phyloP scores from a whole-genome alignment of 2,329 filamentous ascomycete genomes.

The Claviceps lovelessii region DNA sequence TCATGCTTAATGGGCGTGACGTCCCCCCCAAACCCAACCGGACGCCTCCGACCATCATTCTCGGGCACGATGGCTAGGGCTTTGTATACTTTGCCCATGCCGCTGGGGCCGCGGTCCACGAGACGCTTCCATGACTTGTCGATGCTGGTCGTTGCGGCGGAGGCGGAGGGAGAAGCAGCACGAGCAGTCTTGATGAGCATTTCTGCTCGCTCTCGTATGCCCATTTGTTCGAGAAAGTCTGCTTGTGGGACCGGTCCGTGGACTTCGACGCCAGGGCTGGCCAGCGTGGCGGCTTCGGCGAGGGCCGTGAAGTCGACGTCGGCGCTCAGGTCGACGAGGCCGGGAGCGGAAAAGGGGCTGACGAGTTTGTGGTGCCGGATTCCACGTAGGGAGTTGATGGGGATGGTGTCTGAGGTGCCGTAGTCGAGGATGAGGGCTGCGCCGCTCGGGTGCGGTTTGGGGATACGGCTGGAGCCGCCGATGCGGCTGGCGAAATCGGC shows the following conservation, averaged over 20 bases:
- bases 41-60: conserved; percentile 55
- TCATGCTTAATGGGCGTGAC: conserved; percentile 14
- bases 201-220: conserved; percentile 63
- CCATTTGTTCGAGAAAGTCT: conserved; percentile 65
- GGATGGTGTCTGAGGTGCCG: conserved; percentile 63
- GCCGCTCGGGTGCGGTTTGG: conserved; percentile 54
- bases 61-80: conserved; percentile 80
- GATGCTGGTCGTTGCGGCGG: conserved; percentile 38
- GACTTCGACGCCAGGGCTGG: conserved; percentile 71
- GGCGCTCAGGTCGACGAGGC: conserved; percentile 74
- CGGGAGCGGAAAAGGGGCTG: conserved; percentile 65
- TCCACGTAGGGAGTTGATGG: conserved; percentile 77
- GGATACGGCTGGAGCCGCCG: conserved; percentile 45
- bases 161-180: conserved; percentile 22
- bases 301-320: conserved; percentile 88
- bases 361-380: conserved; percentile 66
- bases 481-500: conserved; percentile 74
- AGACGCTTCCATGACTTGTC: conserved; percentile 66
- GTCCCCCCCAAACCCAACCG: conserved; percentile 84
- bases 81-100: conserved; percentile 94
- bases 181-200: conserved; percentile 41
- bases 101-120: conserved; percentile 65
- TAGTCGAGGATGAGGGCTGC: conserved; percentile 96
- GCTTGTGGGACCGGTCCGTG: conserved; percentile 85
- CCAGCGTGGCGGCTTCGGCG: conserved; percentile 64